Percentiles rank a stretch among this genome's conserved stretches.
Conservation (phyloP, 2,329 filamentous ascomycete genomes). For the Aspergillus pseudonomiae region DNA sequence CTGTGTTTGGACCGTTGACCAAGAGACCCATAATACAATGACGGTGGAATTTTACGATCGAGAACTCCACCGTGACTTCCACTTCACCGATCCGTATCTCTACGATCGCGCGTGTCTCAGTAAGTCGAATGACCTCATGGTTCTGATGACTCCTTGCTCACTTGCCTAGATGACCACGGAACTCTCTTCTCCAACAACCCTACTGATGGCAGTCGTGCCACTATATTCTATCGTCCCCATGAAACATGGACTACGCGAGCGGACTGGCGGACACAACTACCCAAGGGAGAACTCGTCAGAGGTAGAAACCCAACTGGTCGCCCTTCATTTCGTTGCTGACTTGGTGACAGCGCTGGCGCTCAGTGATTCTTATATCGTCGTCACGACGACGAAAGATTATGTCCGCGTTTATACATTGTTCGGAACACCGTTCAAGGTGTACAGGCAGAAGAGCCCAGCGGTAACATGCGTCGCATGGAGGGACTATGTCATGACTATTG, state of each 20-base stretch:
- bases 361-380: conserved; percentile 87
- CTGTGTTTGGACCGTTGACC: conserved; percentile 95
- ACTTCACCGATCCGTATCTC: conserved; percentile 93
- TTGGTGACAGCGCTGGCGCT: conserved; percentile 71
- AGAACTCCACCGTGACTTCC: conserved; percentile 88
- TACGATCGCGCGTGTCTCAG: conserved; percentile 95
- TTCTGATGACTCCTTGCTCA: conserved; percentile 25
- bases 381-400: conserved; percentile 83
- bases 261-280: conserved; percentile 90
- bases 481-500: conserved; percentile 94
- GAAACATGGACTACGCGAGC: conserved; percentile 91
- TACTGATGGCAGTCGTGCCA: conserved; percentile 67
- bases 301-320: conserved; percentile 31
- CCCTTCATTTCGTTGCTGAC: not conserved
- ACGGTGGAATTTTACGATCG: conserved; percentile 98
- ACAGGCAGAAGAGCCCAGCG: conserved; percentile 88
- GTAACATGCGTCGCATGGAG: conserved; percentile 93
- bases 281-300: conserved; percentile 79
- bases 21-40: conserved; percentile 89
- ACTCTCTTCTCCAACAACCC: conserved; percentile 82
- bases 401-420: conserved; percentile 92
- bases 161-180: conserved; percentile 67
- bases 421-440: conserved; percentile 84
- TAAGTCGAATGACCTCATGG: conserved; percentile 37
- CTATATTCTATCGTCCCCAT: conserved; percentile 94